These are phyloP conservation scores for Dillenia suffruticosa DNA, from an alignment of 164 flowering plant species.

Conservation along the genomic window DNA sequence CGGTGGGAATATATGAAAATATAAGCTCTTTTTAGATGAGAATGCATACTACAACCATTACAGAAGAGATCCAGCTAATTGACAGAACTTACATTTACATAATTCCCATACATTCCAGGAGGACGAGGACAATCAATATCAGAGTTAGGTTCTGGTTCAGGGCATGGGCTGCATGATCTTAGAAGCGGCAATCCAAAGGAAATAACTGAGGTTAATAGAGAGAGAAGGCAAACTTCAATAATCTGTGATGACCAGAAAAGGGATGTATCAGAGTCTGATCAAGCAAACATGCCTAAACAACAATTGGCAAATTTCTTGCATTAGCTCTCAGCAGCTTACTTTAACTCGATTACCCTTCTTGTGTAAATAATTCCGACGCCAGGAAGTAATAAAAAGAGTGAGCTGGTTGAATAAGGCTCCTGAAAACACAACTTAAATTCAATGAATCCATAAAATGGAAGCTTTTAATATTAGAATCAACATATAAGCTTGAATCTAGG, in stretches of 20 bases:
- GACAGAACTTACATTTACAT: conserved; percentile 79
- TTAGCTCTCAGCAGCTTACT: conserved; percentile 29
- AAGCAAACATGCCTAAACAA: background rate
- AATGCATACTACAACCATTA: too few relatives aligned
- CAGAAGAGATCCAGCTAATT: too few relatives aligned
- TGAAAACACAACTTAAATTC: conserved; percentile 19
- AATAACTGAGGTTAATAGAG: conserved; percentile 72
- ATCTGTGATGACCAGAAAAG: conserved; percentile 40
- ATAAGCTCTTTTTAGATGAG: too few relatives aligned
- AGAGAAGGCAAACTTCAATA: conserved; percentile 83
- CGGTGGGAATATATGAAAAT: too few relatives aligned
- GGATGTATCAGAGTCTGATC: background rate
- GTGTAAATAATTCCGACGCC: conserved; percentile 89
- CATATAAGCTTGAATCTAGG: background rate
- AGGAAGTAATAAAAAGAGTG: conserved; percentile 66
- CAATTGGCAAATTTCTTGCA: background rate
- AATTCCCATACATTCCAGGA: conserved; percentile 97
- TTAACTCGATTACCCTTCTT: conserved; percentile 85
- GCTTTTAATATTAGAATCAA: background rate
- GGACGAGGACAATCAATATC: conserved; percentile 84
- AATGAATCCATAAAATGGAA: conserved; percentile 1
- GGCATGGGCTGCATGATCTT: conserved; percentile 90
- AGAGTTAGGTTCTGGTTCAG: conserved; percentile 56
- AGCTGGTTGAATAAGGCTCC: conserved; percentile 98
- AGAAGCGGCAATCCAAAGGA: conserved; percentile 94